Evolutionary conservation across 192 early-diverging fungal genomes (phyloP), one percentile per base, ranked within the genome.

Genomic region (Physocladia obscura): DNA sequence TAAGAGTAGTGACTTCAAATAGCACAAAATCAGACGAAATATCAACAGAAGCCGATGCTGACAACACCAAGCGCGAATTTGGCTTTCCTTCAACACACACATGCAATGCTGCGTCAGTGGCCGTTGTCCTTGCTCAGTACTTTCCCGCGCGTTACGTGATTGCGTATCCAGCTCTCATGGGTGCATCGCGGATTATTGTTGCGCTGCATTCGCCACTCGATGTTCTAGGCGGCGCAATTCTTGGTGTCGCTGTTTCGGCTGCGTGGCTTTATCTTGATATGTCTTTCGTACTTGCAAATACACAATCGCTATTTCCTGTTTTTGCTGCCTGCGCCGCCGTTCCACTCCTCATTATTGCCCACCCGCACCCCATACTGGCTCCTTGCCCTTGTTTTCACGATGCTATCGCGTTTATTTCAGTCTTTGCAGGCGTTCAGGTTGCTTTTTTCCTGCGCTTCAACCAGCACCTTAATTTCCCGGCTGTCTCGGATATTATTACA

Each of bases 1-100:
- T n/a, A n/a, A n/a, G n/a, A n/a, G n/a, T n/a, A n/a, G n/a, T n/a
- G n/a, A n/a, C n/a, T n/a, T n/a, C n/a, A n/a, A n/a, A n/a, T n/a
- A n/a, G 89, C 90, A 22, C 11, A n/a, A 8, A 60, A 22, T 4
- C 11, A n/a, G 11, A n/a, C n/a, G 40, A n/a, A 13, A n/a, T 26
- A 24, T 26, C 52, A 13, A 21, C 11, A 11, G 52, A 55, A 21
- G 21, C 21, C 4, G 80, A 82, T 62, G 90, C 85, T 37, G 76
- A 78, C 26, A 84, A 84, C 6, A 84, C 86, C 61, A 84, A 88
- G 13, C 76, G 88, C 17, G 95, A 97, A 75, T 97, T 93, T 68
- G 95, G 95, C 17, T 94, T 95, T 70, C 95, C 95, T 22, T 93
- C 92, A 2, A 92, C 92, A 0, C 95, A 97, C 67, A 88, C 93